A percentile compares a stretch with the other conserved stretches of the same genome.
Evolutionary conservation across 768 basidiomycete species (phyloP).

Genomic region (Pleurotus citrinopileatus): DNA sequence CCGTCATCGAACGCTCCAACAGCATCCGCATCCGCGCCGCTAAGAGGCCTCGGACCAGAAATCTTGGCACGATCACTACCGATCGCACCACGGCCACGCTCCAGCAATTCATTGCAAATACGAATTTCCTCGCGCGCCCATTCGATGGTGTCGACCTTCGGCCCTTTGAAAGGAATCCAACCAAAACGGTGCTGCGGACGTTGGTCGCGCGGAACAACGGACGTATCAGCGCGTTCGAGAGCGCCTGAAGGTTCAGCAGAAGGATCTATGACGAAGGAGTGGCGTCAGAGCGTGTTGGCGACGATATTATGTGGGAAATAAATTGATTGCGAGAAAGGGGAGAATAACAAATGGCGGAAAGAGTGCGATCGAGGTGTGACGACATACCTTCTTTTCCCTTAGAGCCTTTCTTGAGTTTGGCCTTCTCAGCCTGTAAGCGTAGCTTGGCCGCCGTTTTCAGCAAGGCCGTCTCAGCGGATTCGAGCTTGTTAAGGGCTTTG

Average conservation of each 20-base stretch:
- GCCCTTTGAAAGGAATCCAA: constrained; percentile 57
- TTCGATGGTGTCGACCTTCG: constrained; percentile 92
- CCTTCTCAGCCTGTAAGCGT: constrained; percentile 53
- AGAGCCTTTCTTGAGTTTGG: constrained; percentile 25
- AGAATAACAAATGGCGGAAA: neutral
- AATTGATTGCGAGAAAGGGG: neutral
- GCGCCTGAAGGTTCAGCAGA: constrained; percentile 9
- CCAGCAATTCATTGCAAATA: constrained; percentile 48
- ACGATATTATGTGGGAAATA: no score
- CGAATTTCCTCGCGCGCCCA: constrained; percentile 81
- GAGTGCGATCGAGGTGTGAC: neutral
- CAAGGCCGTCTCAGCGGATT: constrained; percentile 79
- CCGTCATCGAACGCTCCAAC: neutral
- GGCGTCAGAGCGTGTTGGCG: neutral
- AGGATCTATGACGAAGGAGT: neutral
- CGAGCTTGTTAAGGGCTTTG: constrained; percentile 74
- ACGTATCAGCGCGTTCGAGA: constrained; percentile 17
- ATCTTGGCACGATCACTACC: constrained; percentile 23
- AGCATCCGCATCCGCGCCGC: constrained; percentile 8
- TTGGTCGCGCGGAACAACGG: constrained; percentile 58
- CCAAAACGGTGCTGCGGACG: constrained; percentile 81
- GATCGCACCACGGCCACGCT: constrained; percentile 42
- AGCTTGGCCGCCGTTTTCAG: constrained; percentile 75
- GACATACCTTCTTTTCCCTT: neutral
- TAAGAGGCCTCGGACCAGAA: no score